Base-by-base conservation (phyloP, 176 grass and related monocot species). In the Pontederia crassipes region DNA sequence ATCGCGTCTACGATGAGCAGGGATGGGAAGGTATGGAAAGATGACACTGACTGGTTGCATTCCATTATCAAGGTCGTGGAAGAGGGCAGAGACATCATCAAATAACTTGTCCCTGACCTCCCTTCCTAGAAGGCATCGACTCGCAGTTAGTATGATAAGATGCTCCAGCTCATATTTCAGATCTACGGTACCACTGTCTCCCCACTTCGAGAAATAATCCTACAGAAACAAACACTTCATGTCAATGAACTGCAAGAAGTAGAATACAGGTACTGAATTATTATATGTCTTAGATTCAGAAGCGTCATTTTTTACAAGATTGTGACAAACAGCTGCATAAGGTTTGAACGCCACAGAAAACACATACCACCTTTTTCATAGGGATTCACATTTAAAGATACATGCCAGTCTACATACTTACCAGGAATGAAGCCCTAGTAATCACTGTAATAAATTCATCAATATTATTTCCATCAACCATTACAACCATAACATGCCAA, bases 81-180 rank as follows among this genome's bases (percentile, higher is more conserved):
- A 97, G 45, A 97, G 84, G 49, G 87, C 84, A 60, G 93, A 97
- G 14, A 97, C 93, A 72, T 97, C 93, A 12, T 92, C 93, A 51
- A 97, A 97, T 40, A 97, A 77, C 57, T 97, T 97, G 32, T 97
- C 93, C 59, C 93, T 83, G 13, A 97, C 93, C 52, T 97, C 93
- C 66, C 87, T 89, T 51, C 93, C 93, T 10, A 97, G 47, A 58
- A 97, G 80, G 61, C 93, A 97, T 26, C 93, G 79, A 29, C 93
- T 98, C 46, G 93, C 93, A 17, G 93, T 98, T 71, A 98, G 35
- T 71, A 98, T 98, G 74, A 98, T 98, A 54, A 98, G 87, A 72
- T 98, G 93, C 68, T 98, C 93, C 32, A 98, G 55, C 61, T 98
- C 93, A 58, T 98, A 83, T 66, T 92, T 92, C 52, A 98, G 72